These are phyloP conservation scores for Myriangium duriaei DNA, from an alignment of 2,329 filamentous ascomycete species.

Conservation along the genomic window DNA sequence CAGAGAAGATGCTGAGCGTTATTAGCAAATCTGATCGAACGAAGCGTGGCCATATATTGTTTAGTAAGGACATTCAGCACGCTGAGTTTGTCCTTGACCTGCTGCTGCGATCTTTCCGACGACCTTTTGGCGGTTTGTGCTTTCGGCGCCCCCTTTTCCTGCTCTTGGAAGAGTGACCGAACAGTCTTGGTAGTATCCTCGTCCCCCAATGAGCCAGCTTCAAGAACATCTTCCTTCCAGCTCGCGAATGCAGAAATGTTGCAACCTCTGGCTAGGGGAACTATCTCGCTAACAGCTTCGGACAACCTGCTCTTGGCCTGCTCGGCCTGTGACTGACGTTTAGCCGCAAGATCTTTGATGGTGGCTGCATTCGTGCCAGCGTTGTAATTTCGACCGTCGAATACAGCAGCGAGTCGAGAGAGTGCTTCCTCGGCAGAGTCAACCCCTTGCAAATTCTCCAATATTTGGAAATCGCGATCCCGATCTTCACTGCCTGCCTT, in stretches of 20 bases:
- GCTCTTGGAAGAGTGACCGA: conserved; percentile 4
- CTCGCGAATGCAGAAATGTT: conserved; percentile 10
- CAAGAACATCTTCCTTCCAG: conserved; percentile 14
- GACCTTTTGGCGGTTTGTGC: background rate
- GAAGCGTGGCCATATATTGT: background rate
- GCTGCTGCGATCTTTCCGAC: background rate
- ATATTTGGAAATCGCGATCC: conserved; percentile 29
- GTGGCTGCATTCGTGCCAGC: background rate
- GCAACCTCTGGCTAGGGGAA: conserved; percentile 5
- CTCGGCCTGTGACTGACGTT: background rate
- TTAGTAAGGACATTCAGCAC: conserved; percentile 3
- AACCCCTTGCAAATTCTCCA: conserved; percentile 34
- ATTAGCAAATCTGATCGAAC: conserved; percentile 5
- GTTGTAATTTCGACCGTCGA: conserved; percentile 8
- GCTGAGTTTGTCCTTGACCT: conserved; percentile 1
- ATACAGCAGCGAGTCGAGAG: conserved; percentile 32
- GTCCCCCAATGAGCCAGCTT: conserved; percentile 16
- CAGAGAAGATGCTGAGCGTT: conserved; percentile 1
- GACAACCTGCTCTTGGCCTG: conserved; percentile 1
- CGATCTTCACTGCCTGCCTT: conserved; percentile 22
- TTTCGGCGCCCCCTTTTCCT: conserved; percentile 2
- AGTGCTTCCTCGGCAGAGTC: conserved; percentile 40
- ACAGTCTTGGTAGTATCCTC: conserved; percentile 19
- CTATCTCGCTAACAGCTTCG: conserved; percentile 1
- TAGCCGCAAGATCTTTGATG: background rate